Conservation (phyloP, 2,329 filamentous ascomycete species). For the Pseudopithomyces chartarum region DNA sequence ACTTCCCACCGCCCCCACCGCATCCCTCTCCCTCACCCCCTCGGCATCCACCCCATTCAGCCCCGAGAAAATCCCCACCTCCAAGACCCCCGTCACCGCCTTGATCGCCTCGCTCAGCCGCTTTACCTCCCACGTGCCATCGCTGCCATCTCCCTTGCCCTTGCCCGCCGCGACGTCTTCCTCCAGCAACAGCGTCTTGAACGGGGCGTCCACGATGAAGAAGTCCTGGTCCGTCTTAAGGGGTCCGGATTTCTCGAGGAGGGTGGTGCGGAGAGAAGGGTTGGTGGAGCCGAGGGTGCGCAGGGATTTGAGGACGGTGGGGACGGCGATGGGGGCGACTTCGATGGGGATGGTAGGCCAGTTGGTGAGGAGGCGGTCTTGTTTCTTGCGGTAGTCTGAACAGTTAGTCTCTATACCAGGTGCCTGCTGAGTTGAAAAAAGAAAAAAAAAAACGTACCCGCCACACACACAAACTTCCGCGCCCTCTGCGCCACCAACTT, state of each 20-base stretch:
- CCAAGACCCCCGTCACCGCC: slow-evolving; percentile 82
- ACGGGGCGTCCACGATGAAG: slow-evolving; percentile 91
- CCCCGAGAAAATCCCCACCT: slow-evolving; percentile 89
- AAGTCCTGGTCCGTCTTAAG: slow-evolving; percentile 85
- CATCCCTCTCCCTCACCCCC: slow-evolving; percentile 48
- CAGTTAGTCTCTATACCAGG: background rate
- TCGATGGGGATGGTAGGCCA: slow-evolving; percentile 94
- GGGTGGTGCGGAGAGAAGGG: slow-evolving; percentile 73
- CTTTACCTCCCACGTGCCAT: slow-evolving; percentile 80
- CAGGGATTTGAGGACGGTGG: slow-evolving; percentile 75
- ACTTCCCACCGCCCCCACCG: slow-evolving; percentile 42
- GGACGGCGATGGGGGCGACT: slow-evolving; percentile 82
- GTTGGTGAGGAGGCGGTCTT: slow-evolving; percentile 70
- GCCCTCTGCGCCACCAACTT: slow-evolving; percentile 89
- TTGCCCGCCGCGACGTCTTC: slow-evolving; percentile 56
- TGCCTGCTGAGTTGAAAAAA: background rate
- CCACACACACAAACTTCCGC: slow-evolving; percentile 85
- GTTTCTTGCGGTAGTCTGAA: slow-evolving; percentile 93
- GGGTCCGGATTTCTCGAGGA: slow-evolving; percentile 79
- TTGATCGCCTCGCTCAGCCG: slow-evolving; percentile 76
- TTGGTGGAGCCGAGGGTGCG: slow-evolving; percentile 72
- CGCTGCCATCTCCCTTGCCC: slow-evolving; percentile 58
- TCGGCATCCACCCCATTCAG: slow-evolving; percentile 73
- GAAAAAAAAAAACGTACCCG: slow-evolving; percentile 59
- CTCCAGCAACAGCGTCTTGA: slow-evolving; percentile 70